Evolutionary conservation across 139 green algal species (phyloP), one percentile per base, ranked within the genome.

Genomic region (Chlamydomonas eustigma): DNA sequence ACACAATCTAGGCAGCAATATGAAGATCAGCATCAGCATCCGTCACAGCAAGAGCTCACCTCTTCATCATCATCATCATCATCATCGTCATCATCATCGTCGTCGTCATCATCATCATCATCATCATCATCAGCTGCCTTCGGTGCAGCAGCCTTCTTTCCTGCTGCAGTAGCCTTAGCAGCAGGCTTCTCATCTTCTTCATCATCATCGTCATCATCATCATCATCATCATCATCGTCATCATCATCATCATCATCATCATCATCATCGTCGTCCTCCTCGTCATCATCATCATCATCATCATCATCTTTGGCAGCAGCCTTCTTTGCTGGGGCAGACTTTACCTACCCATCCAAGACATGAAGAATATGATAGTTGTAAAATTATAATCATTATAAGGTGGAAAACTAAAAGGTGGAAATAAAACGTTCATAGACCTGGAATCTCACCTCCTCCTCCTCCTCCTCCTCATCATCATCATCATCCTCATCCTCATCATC

Each of bases 171-270:
- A 24, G 30, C 33, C 72, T 84, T 84, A 31, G 52, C 68, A 4
- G 68, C 69, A 22, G 50, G 50, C 73, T 76, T 76, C 28, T 51
- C 77, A 1, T 80, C 75, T 30, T 75, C 64, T 36, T 75, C 71
- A 51, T 85, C 80, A 64, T 78, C 70, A 24, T 66, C 52, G 28
- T 79, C 72, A 2, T 79, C 71, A 12, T 81, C 76, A 32, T 76
- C 37, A 6, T 64, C 39, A n/a, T 31, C 3, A 28, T 70, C 44
- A 58, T 58, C 44, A 58, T 58, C 44, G 44, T 58, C 44, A 58
- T n/a, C 69, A 75, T 24, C 37, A 64, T 51, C 69, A 64, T 30
- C 30, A 44, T n/a, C n/a, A n/a, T n/a, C n/a, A 44, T 50, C 39
- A 76, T 18, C 24, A 30, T 35, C 22, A 63, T 63, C 50, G 22